These are phyloP conservation scores for Exophiala sp. DNA, from an alignment of 2,329 filamentous ascomycete genomes.

Conservation along the genomic window DNA sequence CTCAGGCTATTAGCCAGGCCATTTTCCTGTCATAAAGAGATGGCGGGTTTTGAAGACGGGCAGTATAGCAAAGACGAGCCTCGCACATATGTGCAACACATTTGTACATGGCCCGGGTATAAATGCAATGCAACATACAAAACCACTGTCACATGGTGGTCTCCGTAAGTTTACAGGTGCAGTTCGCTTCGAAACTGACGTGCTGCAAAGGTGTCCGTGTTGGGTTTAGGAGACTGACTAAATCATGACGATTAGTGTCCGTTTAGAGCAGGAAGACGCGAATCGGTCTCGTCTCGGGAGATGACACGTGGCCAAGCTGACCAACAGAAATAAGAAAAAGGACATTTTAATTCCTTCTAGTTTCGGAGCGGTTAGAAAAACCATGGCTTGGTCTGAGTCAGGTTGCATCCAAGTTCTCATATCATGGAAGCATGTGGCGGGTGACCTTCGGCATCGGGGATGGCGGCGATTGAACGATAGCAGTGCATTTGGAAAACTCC, in stretches of 20 bases:
- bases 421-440: not conserved
- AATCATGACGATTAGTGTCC: not conserved
- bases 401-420: conserved; percentile 10
- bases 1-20: no score
- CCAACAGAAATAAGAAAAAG: not conserved
- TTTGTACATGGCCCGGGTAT: no score
- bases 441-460: not conserved
- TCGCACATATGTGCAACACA: not conserved
- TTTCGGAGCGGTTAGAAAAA: conserved; percentile 9
- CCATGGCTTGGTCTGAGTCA: conserved; percentile 8
- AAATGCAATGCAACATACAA: not conserved
- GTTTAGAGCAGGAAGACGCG: not conserved
- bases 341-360: not conserved
- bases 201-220: not conserved
- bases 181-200: not conserved
- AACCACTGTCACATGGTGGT: not conserved
- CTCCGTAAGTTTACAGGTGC: not conserved
- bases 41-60: not conserved
- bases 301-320: not conserved
- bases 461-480: not conserved
- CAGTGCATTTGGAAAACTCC: not conserved
- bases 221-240: not conserved
- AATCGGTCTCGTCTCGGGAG: not conserved
- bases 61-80: not conserved
- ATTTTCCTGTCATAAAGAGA: no score